Evolutionary conservation across 2,329 filamentous ascomycete species (phyloP), one percentile per base, ranked within the genome.

Genomic region (Laburnicola sp.): DNA sequence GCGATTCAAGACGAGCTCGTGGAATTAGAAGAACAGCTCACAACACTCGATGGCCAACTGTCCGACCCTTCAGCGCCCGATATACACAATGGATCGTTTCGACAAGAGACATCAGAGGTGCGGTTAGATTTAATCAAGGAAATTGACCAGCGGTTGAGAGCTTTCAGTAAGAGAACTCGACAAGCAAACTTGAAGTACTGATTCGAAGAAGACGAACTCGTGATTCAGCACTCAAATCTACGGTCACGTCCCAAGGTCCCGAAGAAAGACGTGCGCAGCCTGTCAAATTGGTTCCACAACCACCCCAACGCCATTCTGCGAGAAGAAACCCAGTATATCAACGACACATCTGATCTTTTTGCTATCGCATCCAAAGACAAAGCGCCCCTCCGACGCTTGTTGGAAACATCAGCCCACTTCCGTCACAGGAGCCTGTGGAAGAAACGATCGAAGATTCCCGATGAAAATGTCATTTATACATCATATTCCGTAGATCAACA

Each of bases 1-100:
- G 22, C 40, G 4, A 30, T 54, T n/a, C 51, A 54, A 43, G 51
- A 54, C 28, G 22, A 50, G 31, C 50, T 54, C 23, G 6, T n/a
- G 6, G 8, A 22, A 10, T 27, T 46, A 2, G 51, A 54, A 28
- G 11, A 37, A 31, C 21, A 40, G 23, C 31, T 54, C 16, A 27
- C n/a, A 45, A 28, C 39, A 42, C 3, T 34, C 48, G 21, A 25
- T n/a, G 3, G 3, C 2, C 23, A 2, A 26, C 48, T 32, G 42
- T 41, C 3, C n/a, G 27, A 32, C 27, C 32, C 4, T 23, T 16
- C 11, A 27, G 48, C 48, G 2, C 21, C 7, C n/a, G 47, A 51
- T 36, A 48, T 48, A 7, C 48, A 51, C 30, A 54, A 54, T 30
- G 48, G 51, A 2, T 54, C 51, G 6, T 54, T 51, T 45, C 35